Evolutionary conservation across 805 yeast genomes (phyloP).

Genomic region (Ogataea nonfermentans): DNA sequence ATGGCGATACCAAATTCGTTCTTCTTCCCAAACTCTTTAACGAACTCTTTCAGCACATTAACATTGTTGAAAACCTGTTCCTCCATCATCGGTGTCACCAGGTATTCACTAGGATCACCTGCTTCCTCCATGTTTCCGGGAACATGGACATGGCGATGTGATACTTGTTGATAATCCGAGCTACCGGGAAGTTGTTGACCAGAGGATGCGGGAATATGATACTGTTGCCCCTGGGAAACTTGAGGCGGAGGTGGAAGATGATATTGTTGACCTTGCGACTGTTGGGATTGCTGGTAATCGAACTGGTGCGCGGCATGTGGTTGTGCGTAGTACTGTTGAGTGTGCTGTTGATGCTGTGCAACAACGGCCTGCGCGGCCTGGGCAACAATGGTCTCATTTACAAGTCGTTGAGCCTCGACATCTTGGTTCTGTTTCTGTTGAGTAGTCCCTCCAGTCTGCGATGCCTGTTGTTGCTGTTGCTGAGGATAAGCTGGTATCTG

Average conservation of each 20-base stretch:
- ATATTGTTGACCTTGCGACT: slow-evolving; percentile 13
- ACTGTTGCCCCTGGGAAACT: slow-evolving; percentile 5
- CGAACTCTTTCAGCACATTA: slow-evolving; percentile 50
- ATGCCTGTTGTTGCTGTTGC: slow-evolving; percentile 10
- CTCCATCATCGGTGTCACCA: slow-evolving; percentile 53
- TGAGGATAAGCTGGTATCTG: slow-evolving; percentile 19
- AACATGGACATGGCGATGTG: slow-evolving; percentile 10
- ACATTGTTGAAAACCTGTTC: slow-evolving; percentile 51
- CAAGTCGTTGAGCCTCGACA: slow-evolving; percentile 19
- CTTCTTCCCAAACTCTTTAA: slow-evolving; percentile 53
- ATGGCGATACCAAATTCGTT: slow-evolving; percentile 60
- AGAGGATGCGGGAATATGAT: slow-evolving; percentile 4
- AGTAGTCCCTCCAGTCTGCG: not conserved
- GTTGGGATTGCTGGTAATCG: slow-evolving; percentile 14
- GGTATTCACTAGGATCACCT: slow-evolving; percentile 37
- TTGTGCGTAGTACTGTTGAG: slow-evolving; percentile 10
- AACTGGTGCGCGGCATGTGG: slow-evolving; percentile 14
- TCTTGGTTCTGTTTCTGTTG: slow-evolving; percentile 12
- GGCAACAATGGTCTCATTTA: slow-evolving; percentile 21
- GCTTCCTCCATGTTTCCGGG: slow-evolving; percentile 10
- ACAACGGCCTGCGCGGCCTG: slow-evolving; percentile 26
- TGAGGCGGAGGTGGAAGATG: slow-evolving; percentile 17
- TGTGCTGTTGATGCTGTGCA: slow-evolving; percentile 18
- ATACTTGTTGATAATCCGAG: slow-evolving; percentile 16
- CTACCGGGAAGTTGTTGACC: slow-evolving; percentile 4